These are phyloP conservation scores for Cladobotryum mycophilum DNA, from an alignment of 2,329 filamentous ascomycete species.

Conservation along the genomic window DNA sequence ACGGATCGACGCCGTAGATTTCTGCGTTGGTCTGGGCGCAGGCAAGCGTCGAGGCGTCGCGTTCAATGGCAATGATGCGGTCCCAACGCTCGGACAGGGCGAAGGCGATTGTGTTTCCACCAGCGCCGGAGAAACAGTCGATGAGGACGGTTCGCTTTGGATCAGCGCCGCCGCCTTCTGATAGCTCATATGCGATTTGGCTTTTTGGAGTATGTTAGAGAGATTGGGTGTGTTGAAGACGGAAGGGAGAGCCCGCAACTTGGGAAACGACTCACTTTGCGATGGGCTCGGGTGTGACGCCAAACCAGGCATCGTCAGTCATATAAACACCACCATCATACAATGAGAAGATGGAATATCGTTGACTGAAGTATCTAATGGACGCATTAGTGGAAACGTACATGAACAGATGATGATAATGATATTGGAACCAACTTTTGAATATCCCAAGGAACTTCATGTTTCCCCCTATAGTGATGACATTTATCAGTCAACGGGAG, in stretches of 20 bases:
- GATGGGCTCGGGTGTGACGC: constrained; percentile 88
- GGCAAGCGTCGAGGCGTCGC: constrained; percentile 68
- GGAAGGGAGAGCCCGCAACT: constrained; percentile 3
- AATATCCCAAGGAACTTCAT: constrained; percentile 74
- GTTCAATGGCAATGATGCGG: constrained; percentile 83
- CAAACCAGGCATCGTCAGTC: constrained; percentile 94
- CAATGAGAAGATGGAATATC: constrained; percentile 77
- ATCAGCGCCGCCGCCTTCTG: constrained; percentile 56
- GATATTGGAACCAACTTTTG: constrained; percentile 59
- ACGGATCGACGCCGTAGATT: constrained; percentile 71
- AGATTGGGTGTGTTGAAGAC: neutral
- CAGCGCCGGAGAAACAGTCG: constrained; percentile 85
- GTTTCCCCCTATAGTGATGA: constrained; percentile 65
- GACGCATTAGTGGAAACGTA: neutral
- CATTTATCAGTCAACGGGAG: constrained; percentile 56
- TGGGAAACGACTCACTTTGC: constrained; percentile 55
- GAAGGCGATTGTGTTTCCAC: constrained; percentile 94
- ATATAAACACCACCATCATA: constrained; percentile 87
- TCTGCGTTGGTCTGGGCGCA: constrained; percentile 91
- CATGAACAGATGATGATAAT: neutral
- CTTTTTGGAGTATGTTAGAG: constrained; percentile 34
- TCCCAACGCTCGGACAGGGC: constrained; percentile 74
- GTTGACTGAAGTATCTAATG: constrained; percentile 79
- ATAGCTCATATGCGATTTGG: constrained; percentile 69
- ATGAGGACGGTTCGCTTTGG: constrained; percentile 61